These are phyloP conservation scores for Phoma herbarum DNA, from an alignment of 2,329 filamentous ascomycete genomes.

Conservation along the genomic window DNA sequence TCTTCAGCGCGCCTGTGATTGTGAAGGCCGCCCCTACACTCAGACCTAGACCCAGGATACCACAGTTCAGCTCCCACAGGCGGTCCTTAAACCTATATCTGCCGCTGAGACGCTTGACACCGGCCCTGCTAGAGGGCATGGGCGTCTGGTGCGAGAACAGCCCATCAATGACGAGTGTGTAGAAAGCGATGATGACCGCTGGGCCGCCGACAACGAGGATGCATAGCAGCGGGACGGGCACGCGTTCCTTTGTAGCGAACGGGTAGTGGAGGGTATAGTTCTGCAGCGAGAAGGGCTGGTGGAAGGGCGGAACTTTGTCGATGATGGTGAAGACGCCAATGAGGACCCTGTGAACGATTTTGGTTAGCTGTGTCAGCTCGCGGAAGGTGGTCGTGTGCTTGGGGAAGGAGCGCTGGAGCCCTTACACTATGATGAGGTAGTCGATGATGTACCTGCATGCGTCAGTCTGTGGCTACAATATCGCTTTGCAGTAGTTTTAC, in stretches of 20 bases:
- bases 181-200: slow-evolving; percentile 61
- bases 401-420: slow-evolving; percentile 18
- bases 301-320: slow-evolving; percentile 63
- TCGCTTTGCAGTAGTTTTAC: slow-evolving; percentile 28
- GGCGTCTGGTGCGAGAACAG: slow-evolving; percentile 62
- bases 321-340: slow-evolving; percentile 62
- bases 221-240: slow-evolving; percentile 60
- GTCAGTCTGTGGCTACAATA: slow-evolving; percentile 30
- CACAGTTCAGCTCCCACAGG: slow-evolving; percentile 70
- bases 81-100: slow-evolving; percentile 64
- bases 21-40: slow-evolving; percentile 65
- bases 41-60: slow-evolving; percentile 64
- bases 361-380: slow-evolving; percentile 29
- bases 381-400: slow-evolving; percentile 49
- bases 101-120: slow-evolving; percentile 52
- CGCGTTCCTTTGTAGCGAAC: slow-evolving; percentile 63
- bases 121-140: slow-evolving; percentile 38
- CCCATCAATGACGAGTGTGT: slow-evolving; percentile 67
- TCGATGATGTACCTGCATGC: slow-evolving; percentile 63
- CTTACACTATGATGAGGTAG: slow-evolving; percentile 67
- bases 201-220: slow-evolving; percentile 61
- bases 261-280: slow-evolving; percentile 68
- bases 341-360: slow-evolving; percentile 54
- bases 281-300: slow-evolving; percentile 65
- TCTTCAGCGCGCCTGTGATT: slow-evolving; percentile 66